These are phyloP conservation scores for Vaccinium macrocarpon DNA, from an alignment of 148 eudicot genomes.

Conservation along the genomic window DNA sequence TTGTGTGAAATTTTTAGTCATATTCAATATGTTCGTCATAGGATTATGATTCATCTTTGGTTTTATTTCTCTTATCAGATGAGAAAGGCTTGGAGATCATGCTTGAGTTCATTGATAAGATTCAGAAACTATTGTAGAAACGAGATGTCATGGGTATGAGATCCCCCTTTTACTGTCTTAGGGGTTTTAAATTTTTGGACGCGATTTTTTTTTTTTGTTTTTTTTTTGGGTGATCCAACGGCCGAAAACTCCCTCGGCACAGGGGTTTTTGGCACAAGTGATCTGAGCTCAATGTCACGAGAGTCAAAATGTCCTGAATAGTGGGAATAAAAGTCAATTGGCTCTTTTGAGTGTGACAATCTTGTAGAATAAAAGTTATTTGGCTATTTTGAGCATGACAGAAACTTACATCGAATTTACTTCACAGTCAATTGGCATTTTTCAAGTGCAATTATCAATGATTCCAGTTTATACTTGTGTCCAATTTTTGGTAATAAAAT, in stretches of 20 bases:
- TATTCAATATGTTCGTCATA: too few relatives aligned
- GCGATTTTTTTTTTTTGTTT: too few relatives aligned
- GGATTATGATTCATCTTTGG: not conserved
- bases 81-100: slow-evolving; percentile 9
- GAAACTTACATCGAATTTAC: not conserved
- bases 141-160: not conserved
- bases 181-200: too few relatives aligned
- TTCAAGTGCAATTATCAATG: not conserved
- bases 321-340: not conserved
- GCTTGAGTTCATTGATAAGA: slow-evolving; percentile 8
- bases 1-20: too few relatives aligned
- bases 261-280: too few relatives aligned
- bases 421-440: not conserved
- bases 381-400: not conserved
- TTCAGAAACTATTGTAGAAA: not conserved
- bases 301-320: not conserved
- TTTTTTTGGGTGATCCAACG: too few relatives aligned
- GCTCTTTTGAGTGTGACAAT: too few relatives aligned
- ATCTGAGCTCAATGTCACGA: too few relatives aligned
- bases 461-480: not conserved
- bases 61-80: not conserved
- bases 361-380: too few relatives aligned
- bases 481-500: too few relatives aligned
- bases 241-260: too few relatives aligned
- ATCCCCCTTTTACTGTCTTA: too few relatives aligned